phyloP scores from a whole-genome alignment of 441 rosid species.

The Daphne laureola region DNA sequence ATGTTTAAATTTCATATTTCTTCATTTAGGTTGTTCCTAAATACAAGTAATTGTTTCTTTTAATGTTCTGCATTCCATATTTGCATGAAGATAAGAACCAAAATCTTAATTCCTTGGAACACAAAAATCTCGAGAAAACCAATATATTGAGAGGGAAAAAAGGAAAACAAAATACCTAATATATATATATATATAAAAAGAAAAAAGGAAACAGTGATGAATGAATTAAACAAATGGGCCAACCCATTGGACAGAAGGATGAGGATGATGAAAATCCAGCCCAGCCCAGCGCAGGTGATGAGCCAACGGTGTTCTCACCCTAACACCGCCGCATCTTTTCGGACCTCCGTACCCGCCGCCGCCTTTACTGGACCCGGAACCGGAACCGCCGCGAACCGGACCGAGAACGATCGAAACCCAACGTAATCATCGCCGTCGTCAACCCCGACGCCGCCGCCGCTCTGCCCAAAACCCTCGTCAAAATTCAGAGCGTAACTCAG shows the following conservation, averaged over 20 bases:
- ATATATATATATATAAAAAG: no score
- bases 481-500: conserved; percentile 59
- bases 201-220: not conserved
- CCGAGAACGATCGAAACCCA: conserved; percentile 37
- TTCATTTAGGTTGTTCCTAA: no score
- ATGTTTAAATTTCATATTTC: no score
- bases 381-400: conserved; percentile 35
- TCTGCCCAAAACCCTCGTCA: conserved; percentile 38
- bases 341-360: conserved; percentile 5
- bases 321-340: conserved; percentile 19
- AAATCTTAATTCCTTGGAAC: no score
- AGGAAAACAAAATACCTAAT: no score
- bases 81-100: no score
- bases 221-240: not conserved
- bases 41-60: no score
- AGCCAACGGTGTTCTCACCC: conserved; percentile 6
- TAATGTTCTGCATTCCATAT: no score
- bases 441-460: conserved; percentile 11
- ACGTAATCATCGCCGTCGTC: conserved; percentile 24
- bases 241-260: no score
- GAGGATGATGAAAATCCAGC: conserved; percentile 9
- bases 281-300: not conserved
- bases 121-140: not conserved
- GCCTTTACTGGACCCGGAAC: conserved; percentile 11
- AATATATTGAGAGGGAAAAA: no score